Evolutionary conservation across 1,284 basidiomycete species (phyloP).

Genomic region (Fomitiporia mediterranea): DNA sequence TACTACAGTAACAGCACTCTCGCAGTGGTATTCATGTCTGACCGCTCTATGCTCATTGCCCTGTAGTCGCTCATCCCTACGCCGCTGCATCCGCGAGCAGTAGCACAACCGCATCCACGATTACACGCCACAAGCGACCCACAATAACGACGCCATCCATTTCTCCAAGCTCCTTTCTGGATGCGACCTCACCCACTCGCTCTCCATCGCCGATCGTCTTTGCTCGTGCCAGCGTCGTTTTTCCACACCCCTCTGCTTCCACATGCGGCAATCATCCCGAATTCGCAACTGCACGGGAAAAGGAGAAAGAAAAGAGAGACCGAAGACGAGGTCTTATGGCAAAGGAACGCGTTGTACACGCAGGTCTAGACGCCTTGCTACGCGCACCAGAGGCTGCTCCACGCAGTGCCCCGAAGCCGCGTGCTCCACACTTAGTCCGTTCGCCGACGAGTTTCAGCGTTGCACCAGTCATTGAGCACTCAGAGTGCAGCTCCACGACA

Average conservation of each 20-base stretch:
- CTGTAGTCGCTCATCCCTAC: conserved; percentile 12
- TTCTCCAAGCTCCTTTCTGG: conserved; percentile 4
- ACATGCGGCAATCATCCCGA: no score
- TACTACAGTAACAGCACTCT: neutral
- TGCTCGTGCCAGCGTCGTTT: conserved; percentile 6
- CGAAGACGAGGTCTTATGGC: conserved; percentile 5
- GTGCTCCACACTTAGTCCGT: conserved; percentile 3
- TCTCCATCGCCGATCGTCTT: conserved; percentile 7
- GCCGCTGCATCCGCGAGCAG: conserved; percentile 6
- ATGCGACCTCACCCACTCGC: neutral
- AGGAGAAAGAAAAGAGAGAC: conserved; percentile 7
- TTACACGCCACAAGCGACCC: conserved; percentile 1
- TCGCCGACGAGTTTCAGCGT: conserved; percentile 12
- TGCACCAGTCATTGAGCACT: conserved; percentile 10
- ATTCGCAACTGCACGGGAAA: neutral
- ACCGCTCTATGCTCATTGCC: no score
- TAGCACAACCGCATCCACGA: neutral
- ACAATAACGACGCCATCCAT: neutral
- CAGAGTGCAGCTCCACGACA: no score
- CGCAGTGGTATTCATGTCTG: neutral
- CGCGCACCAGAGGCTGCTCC: conserved; percentile 10
- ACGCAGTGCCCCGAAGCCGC: conserved; percentile 1
- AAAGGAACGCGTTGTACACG: neutral
- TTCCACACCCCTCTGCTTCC: neutral
- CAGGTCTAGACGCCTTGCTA: conserved; percentile 14